These are phyloP conservation scores for Entomortierella lignicola DNA, from an alignment of 192 early-diverging fungal species.

Conservation along the genomic window DNA sequence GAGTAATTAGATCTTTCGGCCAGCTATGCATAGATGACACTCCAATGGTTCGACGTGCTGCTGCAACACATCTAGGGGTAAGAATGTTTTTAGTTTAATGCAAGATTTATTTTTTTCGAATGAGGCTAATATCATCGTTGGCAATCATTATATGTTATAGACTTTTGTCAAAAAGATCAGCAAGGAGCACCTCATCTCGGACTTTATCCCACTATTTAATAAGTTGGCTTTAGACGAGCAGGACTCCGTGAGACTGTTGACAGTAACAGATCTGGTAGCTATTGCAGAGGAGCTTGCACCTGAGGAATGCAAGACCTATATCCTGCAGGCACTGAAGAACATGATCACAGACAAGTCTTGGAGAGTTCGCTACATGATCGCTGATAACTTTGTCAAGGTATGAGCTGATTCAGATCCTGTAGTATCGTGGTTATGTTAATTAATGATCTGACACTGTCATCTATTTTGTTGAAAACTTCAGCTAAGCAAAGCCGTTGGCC, in stretches of 20 bases:
- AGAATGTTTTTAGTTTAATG: constrained; percentile 15
- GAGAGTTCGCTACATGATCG: constrained; percentile 99
- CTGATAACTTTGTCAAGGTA: constrained; percentile 96
- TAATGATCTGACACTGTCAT: too few species aligned
- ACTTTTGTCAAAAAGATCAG: constrained; percentile 76
- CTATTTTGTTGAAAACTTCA: constrained; percentile 14
- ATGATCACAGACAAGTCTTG: constrained; percentile 95
- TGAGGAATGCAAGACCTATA: constrained; percentile 82
- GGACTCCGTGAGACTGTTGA: constrained; percentile 97
- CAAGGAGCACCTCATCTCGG: constrained; percentile 80
- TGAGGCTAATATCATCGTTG: not conserved
- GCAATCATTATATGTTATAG: constrained; percentile 42
- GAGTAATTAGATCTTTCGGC: constrained; percentile 70
- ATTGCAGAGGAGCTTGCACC: constrained; percentile 85
- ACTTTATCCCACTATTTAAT: constrained; percentile 89
- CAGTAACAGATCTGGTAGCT: constrained; percentile 90
- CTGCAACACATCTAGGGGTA: constrained; percentile 86
- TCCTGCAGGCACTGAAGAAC: constrained; percentile 76
- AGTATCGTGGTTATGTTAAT: too few species aligned
- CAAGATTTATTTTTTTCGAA: not conserved
- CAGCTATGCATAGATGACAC: constrained; percentile 92
- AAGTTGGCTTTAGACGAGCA: constrained; percentile 86
- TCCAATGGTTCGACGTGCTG: constrained; percentile 97
- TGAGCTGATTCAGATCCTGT: not conserved
- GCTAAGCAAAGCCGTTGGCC: constrained; percentile 84